Conservation (phyloP, 192 early-diverging fungal genomes). For the Podila minutissima region DNA sequence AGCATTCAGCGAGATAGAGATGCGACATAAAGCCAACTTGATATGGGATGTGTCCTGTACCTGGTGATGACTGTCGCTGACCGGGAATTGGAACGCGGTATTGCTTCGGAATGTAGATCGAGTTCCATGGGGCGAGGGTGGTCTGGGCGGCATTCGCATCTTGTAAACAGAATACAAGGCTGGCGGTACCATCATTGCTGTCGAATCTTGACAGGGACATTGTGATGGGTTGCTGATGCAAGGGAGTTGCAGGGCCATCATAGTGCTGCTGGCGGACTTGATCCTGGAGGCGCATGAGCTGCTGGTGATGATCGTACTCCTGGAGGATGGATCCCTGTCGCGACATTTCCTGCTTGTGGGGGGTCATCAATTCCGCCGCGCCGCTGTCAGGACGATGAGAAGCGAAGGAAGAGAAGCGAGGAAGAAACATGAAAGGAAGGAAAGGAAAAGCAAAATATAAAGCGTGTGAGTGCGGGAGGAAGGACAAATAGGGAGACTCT, state of each 20-base stretch:
- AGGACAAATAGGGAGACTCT: too few relatives aligned
- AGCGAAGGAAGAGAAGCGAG: neutral
- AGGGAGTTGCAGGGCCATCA: neutral
- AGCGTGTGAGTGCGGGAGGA: too few relatives aligned
- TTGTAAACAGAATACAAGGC: conserved; percentile 29
- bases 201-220: conserved; percentile 33
- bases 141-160: conserved; percentile 13
- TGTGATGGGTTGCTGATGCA: conserved; percentile 14
- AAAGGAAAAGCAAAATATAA: neutral
- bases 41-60: conserved; percentile 4
- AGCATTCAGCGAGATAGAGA: neutral
- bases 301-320: neutral
- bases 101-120: conserved; percentile 52
- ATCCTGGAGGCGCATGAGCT: neutral
- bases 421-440: neutral
- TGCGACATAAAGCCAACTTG: neutral
- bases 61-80: conserved; percentile 48
- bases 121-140: conserved; percentile 43
- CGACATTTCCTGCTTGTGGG: conserved; percentile 1
- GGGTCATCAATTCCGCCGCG: neutral
- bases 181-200: conserved; percentile 24
- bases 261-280: neutral
- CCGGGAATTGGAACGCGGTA: conserved; percentile 37
- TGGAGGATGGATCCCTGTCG: neutral
- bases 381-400: neutral